A percentile compares a stretch with the other conserved stretches of the same genome.
Conservation (phyloP, 441 rosid genomes). For the Gossypium aridum region DNA sequence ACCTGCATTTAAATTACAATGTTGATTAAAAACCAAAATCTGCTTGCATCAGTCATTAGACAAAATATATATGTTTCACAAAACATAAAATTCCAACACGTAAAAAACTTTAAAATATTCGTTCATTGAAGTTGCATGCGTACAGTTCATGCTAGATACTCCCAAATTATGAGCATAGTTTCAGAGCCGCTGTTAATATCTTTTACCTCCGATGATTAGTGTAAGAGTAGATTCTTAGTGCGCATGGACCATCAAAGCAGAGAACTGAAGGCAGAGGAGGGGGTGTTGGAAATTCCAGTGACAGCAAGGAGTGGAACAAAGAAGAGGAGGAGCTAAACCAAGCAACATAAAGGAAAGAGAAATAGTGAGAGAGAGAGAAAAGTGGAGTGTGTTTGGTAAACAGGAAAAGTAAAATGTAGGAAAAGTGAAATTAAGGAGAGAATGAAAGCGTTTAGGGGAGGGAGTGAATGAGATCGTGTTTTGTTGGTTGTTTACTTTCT, state of each 20-base stretch:
- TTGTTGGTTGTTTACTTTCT: conserved; percentile 14
- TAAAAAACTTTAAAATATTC: not conserved
- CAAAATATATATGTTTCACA: too few relatives aligned
- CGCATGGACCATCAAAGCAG: not conserved
- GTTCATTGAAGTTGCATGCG: not conserved
- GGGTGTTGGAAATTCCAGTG: conserved; percentile 1
- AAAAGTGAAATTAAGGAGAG: conserved; percentile 18
- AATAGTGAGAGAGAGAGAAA: not conserved
- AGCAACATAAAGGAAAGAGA: not conserved
- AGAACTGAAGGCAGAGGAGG: not conserved
- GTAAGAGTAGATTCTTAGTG: not conserved
- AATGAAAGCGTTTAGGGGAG: conserved; percentile 26
- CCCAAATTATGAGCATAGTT: not conserved
- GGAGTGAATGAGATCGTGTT: not conserved
- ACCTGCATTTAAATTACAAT: conserved; percentile 4
- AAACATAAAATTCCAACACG: not conserved
- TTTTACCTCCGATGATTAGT: not conserved
- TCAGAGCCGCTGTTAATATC: not conserved
- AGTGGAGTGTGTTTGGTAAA: conserved; percentile 30
- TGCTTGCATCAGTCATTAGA: too few relatives aligned
- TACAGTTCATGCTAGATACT: not conserved
- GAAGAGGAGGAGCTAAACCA: not conserved
- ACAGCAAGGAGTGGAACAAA: conserved; percentile 11
- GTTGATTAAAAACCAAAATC: not conserved
- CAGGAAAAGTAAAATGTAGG: conserved; percentile 25